Evolutionary conservation across 768 basidiomycete genomes (phyloP), one percentile per base, ranked within the genome.

Genomic region (Phaeotremella fagi): DNA sequence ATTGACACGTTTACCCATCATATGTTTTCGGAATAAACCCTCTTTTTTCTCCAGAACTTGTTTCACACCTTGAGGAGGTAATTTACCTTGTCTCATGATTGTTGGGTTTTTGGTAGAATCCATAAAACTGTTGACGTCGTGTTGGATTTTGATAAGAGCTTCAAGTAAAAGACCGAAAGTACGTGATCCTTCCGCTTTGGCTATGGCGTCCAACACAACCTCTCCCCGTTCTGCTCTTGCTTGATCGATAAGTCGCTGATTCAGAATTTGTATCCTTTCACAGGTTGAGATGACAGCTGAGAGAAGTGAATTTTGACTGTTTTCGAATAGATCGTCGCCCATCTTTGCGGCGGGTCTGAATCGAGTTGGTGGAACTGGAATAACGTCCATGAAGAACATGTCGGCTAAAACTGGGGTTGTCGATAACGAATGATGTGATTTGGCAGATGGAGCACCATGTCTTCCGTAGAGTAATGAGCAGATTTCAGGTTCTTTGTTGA

Each of bases 1-100:
- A 75, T 99, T 98, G 57, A 99, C 95, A 68, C 95, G 91, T 79
- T 99, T 99, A 9, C 95, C 95, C 95, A 99, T 99, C 95, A 99
- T 98, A 69, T 99, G 84, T 76, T 92, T 95, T 53, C 95, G 81
- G 81, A 99, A 99, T 45, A 99, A 73, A 41, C 95, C 95, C 60
- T 98, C 95, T 76, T 99, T 99, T 81, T 98, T 99, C 78, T 99
- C 95, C 64, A 99, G 76, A 12, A 86, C 82, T 75, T 99, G 94
- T 79, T 98, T 99, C 59, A 99, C 84, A 59, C 95, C 95, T 38
- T 85, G 80, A 28, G 92, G 91, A 25, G 92, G 91, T 18, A 88
- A 78, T 68, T 90, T 90, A 2, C 94, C 95, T 67, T 87, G 85
- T 47, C 87, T 80, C 53, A 88, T 78, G n/a, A 83, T 80, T 28